Evolutionary conservation across 768 basidiomycete species (phyloP).

Genomic region (Phanerodontia chrysosporium): DNA sequence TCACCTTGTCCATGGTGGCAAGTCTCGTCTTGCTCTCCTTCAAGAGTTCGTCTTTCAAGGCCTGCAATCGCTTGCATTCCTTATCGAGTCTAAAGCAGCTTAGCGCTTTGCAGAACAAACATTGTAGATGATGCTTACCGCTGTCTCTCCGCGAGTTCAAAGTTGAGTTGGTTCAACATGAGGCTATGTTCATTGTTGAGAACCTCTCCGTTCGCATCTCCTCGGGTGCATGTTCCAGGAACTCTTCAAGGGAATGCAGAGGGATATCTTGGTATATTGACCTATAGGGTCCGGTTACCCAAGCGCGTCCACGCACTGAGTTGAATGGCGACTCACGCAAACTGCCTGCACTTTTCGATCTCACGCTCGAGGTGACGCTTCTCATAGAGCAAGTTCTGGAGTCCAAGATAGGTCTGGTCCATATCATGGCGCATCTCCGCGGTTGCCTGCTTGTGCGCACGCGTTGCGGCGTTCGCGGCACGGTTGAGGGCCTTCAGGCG

Average conservation of each 20-base stretch:
- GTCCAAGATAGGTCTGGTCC: slow-evolving; percentile 83
- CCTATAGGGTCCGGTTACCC: slow-evolving; percentile 32
- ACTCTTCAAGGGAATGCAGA: slow-evolving; percentile 66
- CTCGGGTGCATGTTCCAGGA: slow-evolving; percentile 61
- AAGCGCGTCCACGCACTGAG: not conserved
- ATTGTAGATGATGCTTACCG: slow-evolving; percentile 47
- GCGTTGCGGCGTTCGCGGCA: slow-evolving; percentile 64
- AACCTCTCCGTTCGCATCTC: slow-evolving; percentile 58
- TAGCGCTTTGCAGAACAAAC: slow-evolving; percentile 4
- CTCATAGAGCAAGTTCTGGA: slow-evolving; percentile 87
- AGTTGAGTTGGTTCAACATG: slow-evolving; percentile 83
- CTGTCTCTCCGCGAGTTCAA: slow-evolving; percentile 85
- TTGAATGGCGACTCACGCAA: slow-evolving; percentile 57
- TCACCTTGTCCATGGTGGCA: slow-evolving; percentile 71
- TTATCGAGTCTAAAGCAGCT: slow-evolving; percentile 55
- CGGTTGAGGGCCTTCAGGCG: slow-evolving; percentile 79
- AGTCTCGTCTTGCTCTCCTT: slow-evolving; percentile 76
- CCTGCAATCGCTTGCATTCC: slow-evolving; percentile 59
- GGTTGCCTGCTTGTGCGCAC: slow-evolving; percentile 67
- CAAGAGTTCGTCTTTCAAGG: slow-evolving; percentile 73
- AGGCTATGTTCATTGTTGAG: slow-evolving; percentile 73
- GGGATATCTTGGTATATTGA: slow-evolving; percentile 88
- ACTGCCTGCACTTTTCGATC: slow-evolving; percentile 90
- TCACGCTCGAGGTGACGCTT: slow-evolving; percentile 87
- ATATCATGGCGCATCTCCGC: slow-evolving; percentile 77